Evolutionary conservation across 2,329 filamentous ascomycete species (phyloP).

Genomic region (Curvularia eragrostidis): DNA sequence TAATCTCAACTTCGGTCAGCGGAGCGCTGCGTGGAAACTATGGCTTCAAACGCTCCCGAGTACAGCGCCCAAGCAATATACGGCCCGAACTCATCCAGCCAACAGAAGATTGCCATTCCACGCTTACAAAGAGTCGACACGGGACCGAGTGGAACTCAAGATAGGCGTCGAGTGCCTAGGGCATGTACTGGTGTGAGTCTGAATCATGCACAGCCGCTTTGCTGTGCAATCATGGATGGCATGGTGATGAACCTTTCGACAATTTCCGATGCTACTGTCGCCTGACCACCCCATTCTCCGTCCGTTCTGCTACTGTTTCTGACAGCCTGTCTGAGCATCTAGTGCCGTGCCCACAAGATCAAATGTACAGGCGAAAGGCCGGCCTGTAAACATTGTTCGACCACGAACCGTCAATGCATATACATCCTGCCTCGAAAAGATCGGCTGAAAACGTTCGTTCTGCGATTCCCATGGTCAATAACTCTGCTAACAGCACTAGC

Average conservation of each 20-base stretch:
- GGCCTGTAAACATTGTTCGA: constrained; percentile 47
- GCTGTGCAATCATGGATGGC: constrained; percentile 1
- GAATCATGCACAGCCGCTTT: constrained; percentile 6
- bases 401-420: constrained; percentile 43
- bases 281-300: constrained; percentile 7
- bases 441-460: constrained; percentile 44
- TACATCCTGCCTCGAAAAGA: constrained; percentile 51
- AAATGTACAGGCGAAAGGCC: constrained; percentile 51
- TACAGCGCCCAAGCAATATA: constrained; percentile 13
- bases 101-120: constrained; percentile 43
- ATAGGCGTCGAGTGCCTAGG: constrained; percentile 35
- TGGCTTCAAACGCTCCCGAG: constrained; percentile 20
- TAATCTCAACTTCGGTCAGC: constrained; percentile 10
- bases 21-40: constrained; percentile 9
- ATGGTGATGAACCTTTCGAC: background rate
- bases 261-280: background rate
- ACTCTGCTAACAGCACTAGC: constrained; percentile 27
- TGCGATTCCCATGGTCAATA: background rate
- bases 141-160: constrained; percentile 22
- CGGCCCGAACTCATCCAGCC: constrained; percentile 16
- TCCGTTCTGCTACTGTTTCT: constrained; percentile 15
- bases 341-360: constrained; percentile 51
- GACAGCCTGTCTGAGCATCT: constrained; percentile 15
- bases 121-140: constrained; percentile 32
- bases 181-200: constrained; percentile 40